A percentile compares a stretch with the other conserved stretches of the same genome.
Evolutionary conservation across 169 alveolate genomes (phyloP).

Genomic region (Ichthyophthirius multifiliis): DNA sequence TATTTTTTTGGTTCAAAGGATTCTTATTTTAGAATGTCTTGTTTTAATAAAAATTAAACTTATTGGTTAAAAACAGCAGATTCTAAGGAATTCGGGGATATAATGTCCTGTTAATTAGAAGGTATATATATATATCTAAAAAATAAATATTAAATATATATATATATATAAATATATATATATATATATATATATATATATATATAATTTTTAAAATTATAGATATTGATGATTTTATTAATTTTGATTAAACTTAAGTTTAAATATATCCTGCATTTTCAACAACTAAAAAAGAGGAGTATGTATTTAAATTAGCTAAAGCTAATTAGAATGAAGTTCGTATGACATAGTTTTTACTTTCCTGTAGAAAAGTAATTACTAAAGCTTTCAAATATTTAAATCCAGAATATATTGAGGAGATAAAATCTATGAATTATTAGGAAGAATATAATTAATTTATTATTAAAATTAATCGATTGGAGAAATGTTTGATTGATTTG

Average conservation of each 20-base stretch:
- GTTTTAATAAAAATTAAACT: background rate
- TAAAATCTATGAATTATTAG: constrained; percentile 20
- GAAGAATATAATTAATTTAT: constrained; percentile 25
- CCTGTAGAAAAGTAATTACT: constrained; percentile 32
- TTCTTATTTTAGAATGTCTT: constrained; percentile 34
- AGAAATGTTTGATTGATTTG: constrained; percentile 29
- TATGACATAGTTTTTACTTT: constrained; percentile 35
- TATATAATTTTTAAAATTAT: no score
- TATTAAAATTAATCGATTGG: constrained; percentile 15
- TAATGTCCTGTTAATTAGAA: no score
- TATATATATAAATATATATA: no score
- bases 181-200: no score
- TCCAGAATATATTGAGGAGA: background rate
- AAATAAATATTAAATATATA: no score
- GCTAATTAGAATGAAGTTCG: constrained; percentile 36
- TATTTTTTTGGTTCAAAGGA: no score
- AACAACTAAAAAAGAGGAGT: constrained; percentile 28
- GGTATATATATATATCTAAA: no score
- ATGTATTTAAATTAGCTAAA: constrained; percentile 35
- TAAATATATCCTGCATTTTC: constrained; percentile 21
- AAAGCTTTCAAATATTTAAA: constrained; percentile 18
- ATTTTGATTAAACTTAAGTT: background rate
- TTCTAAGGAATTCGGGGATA: background rate
- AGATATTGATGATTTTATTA: background rate
- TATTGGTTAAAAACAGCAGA: constrained; percentile 37